Conservation (phyloP, 345 rosid species). For the Melaleuca quinquenervia region DNA sequence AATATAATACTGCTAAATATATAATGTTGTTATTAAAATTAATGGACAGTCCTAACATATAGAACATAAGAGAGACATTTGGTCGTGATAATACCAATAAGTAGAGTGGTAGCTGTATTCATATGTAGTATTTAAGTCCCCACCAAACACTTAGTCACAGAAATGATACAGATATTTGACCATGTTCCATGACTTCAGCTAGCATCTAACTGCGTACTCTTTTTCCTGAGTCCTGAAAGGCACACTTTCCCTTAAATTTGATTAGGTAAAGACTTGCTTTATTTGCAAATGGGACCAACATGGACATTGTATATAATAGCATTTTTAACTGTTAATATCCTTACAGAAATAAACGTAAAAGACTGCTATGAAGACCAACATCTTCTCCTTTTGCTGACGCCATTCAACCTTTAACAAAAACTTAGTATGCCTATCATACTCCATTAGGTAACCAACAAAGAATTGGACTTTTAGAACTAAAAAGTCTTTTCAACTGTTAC, state of each 20-base stretch:
- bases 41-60: not conserved
- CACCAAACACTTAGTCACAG: not conserved
- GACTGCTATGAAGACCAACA: not conserved
- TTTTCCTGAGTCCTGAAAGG: not conserved
- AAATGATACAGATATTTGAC: not conserved
- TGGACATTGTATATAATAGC: not conserved
- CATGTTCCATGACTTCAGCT: not conserved
- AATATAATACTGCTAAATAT: not conserved
- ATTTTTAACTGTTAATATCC: not conserved
- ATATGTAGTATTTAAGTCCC: not conserved
- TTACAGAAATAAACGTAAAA: not conserved
- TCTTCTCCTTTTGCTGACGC: not conserved
- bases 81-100: not conserved
- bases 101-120: not conserved
- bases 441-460: not conserved
- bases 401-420: not conserved
- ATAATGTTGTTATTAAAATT: not conserved
- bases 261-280: not conserved
- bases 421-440: not conserved
- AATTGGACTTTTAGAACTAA: not conserved
- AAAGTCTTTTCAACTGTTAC: not conserved
- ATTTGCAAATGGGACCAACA: not conserved
- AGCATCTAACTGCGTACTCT: not conserved
- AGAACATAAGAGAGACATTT: not conserved
- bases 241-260: not conserved